Percentiles rank a stretch among this genome's conserved stretches.
Evolutionary conservation across 495 filamentous ascomycete species (phyloP).

Genomic region (Aspergillus asperescens): DNA sequence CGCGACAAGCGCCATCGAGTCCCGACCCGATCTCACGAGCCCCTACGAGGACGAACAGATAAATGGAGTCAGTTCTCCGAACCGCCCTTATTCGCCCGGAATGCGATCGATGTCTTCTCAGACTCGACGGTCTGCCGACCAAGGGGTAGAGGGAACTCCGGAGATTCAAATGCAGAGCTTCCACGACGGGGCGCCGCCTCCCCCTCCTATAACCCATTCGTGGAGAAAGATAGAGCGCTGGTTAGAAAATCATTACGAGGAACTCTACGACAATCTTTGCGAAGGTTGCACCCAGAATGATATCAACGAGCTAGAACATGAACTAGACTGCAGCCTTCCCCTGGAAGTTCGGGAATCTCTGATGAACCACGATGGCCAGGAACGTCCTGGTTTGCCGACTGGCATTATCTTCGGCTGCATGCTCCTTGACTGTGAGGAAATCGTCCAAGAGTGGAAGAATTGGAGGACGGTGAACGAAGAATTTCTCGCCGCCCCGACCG

Average conservation of each 20-base stretch:
- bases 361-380: slow-evolving; percentile 89
- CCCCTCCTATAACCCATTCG: slow-evolving; percentile 80
- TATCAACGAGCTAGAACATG: slow-evolving; percentile 93
- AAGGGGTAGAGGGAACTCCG: slow-evolving; percentile 59
- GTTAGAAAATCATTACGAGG: slow-evolving; percentile 91
- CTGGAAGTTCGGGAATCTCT: slow-evolving; percentile 91
- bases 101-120: slow-evolving; percentile 68
- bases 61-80: slow-evolving; percentile 48
- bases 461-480: slow-evolving; percentile 92
- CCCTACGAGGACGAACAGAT: slow-evolving; percentile 69
- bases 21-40: slow-evolving; percentile 64
- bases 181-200: slow-evolving; percentile 80
- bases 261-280: slow-evolving; percentile 87
- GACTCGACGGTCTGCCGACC: slow-evolving; percentile 50
- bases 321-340: slow-evolving; percentile 89
- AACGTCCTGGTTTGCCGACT: slow-evolving; percentile 84
- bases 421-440: slow-evolving; percentile 97
- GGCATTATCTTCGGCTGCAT: slow-evolving; percentile 91
- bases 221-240: slow-evolving; percentile 93
- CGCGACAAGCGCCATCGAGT: slow-evolving; percentile 70
- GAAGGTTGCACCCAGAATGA: slow-evolving; percentile 91
- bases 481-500: slow-evolving; percentile 58
- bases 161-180: slow-evolving; percentile 98
- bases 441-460: slow-evolving; percentile 95
- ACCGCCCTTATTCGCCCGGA: slow-evolving; percentile 78